phyloP scores from a whole-genome alignment of 2,329 filamentous ascomycete species.

The Pestalotiopsis sp. region DNA sequence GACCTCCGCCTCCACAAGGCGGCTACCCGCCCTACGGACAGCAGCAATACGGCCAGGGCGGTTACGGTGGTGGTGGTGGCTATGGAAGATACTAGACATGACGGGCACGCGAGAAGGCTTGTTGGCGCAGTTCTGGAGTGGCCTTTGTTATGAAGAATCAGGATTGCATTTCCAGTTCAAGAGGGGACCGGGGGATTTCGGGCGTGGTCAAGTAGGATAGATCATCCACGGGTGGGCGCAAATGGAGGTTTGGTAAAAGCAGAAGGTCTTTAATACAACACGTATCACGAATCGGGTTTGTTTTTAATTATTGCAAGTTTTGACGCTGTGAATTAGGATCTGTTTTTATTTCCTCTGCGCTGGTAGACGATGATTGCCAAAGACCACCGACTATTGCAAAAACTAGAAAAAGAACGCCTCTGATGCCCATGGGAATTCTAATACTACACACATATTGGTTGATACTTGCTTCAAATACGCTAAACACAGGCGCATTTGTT shows the following conservation, averaged over 20 bases:
- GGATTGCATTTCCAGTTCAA: background rate
- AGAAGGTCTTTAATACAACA: background rate
- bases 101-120: background rate
- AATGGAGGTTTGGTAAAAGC: background rate
- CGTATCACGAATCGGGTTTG: too few relatives aligned
- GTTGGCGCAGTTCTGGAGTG: background rate
- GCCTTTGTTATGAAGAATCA: background rate
- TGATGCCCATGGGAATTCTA: background rate
- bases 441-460: background rate
- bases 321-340: too few relatives aligned
- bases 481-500: background rate
- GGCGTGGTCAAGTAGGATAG: background rate
- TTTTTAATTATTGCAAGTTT: too few relatives aligned
- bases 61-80: constrained; percentile 7
- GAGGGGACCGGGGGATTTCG: background rate
- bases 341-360: background rate
- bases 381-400: background rate
- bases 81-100: constrained; percentile 2
- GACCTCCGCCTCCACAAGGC: background rate
- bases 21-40: background rate
- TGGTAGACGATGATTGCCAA: background rate
- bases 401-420: background rate
- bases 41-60: background rate
- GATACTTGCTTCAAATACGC: background rate
- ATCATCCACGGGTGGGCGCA: too few relatives aligned